Conservation (phyloP, 1,284 basidiomycete species). For the Cryptococcus floricola region DNA sequence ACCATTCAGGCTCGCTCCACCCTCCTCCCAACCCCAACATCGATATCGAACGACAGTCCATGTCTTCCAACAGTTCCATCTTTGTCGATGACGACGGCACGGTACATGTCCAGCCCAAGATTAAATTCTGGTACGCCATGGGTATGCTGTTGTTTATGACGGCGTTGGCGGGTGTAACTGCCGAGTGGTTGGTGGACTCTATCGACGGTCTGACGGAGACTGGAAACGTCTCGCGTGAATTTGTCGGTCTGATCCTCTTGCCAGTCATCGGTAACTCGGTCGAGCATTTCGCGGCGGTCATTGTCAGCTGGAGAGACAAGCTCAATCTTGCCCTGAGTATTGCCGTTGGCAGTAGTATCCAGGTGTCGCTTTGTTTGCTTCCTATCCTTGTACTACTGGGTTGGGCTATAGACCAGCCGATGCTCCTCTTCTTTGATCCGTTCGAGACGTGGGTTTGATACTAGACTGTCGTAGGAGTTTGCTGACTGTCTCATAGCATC, state of each 20-base stretch:
- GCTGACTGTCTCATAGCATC: conserved; percentile 31
- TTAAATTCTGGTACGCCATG: conserved; percentile 52
- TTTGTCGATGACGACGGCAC: conserved; percentile 13
- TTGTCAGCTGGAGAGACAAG: conserved; percentile 71
- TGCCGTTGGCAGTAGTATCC: conserved; percentile 82
- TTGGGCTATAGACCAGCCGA: conserved; percentile 53
- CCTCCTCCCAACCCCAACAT: background rate
- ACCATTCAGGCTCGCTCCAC: background rate
- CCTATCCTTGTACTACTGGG: conserved; percentile 60
- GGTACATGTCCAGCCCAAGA: conserved; percentile 38
- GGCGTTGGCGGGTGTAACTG: conserved; percentile 59
- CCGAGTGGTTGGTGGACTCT: conserved; percentile 79
- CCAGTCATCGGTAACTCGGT: conserved; percentile 75
- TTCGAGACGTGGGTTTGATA: conserved; percentile 40
- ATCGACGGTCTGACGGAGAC: conserved; percentile 62
- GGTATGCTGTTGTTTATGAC: conserved; percentile 37
- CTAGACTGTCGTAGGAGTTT: background rate
- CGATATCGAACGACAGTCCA: conserved; percentile 9
- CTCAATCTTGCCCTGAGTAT: conserved; percentile 62
- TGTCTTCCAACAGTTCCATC: background rate
- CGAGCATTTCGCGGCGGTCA: conserved; percentile 84
- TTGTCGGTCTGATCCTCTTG: conserved; percentile 78
- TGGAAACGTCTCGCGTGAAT: conserved; percentile 58
- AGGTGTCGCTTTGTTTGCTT: conserved; percentile 81
- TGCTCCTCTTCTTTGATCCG: conserved; percentile 49